phyloP scores from a whole-genome alignment of 192 early-diverging fungal species.

The Cladochytrium replicatum region DNA sequence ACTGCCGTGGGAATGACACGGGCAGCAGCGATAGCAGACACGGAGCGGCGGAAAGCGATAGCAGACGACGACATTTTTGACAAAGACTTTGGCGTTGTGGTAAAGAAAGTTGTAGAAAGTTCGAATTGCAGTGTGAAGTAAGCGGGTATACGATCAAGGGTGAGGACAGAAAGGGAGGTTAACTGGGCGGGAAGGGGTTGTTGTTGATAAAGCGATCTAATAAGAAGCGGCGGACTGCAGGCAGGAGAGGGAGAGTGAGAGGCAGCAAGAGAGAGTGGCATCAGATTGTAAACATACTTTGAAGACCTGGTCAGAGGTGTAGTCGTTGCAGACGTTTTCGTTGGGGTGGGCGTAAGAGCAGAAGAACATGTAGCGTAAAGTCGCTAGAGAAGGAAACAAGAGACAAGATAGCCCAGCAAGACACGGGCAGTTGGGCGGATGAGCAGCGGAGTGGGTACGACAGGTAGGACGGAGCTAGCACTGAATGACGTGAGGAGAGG shows the following conservation, averaged over 20 bases:
- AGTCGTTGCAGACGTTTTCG: slow-evolving; percentile 82
- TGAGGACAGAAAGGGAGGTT: neutral
- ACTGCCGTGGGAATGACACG: slow-evolving; percentile 13
- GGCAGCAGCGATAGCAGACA: neutral
- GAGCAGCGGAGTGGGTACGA: too few relatives aligned
- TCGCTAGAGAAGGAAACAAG: too few relatives aligned
- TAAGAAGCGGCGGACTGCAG: slow-evolving; percentile 16
- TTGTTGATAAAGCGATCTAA: slow-evolving; percentile 4
- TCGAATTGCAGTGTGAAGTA: too few relatives aligned
- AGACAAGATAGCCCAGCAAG: too few relatives aligned
- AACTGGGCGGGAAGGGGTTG: slow-evolving; percentile 5
- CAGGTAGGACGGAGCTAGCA: too few relatives aligned
- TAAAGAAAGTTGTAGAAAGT: too few relatives aligned
- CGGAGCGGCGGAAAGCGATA: neutral
- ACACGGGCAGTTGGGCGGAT: too few relatives aligned
- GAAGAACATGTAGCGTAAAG: neutral
- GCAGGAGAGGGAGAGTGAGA: neutral
- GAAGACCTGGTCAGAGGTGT: slow-evolving; percentile 68
- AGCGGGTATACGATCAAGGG: neutral
- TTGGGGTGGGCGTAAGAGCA: slow-evolving; percentile 59
- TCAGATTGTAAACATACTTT: slow-evolving; percentile 28
- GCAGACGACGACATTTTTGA: slow-evolving; percentile 8
- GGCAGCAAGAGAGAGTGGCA: neutral
- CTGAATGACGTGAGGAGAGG: too few relatives aligned
- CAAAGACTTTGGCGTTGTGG: too few relatives aligned